phyloP scores from a whole-genome alignment of 441 rosid genomes.

The Jatropha podagrica region DNA sequence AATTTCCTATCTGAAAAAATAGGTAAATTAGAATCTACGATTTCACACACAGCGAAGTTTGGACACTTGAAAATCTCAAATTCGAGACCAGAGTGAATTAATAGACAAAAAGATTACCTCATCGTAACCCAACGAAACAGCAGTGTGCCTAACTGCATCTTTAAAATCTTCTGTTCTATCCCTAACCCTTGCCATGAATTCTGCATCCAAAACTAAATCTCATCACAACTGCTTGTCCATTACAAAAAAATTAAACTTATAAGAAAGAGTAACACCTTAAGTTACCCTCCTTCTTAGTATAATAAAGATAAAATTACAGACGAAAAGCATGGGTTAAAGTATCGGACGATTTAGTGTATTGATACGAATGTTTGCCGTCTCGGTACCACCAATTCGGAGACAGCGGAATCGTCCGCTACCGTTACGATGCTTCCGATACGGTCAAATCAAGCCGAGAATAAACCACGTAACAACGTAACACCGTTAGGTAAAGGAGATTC shows the following conservation, averaged over 20 bases:
- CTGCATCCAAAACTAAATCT: slow-evolving; percentile 7
- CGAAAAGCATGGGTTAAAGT: no score
- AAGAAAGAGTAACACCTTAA: no score
- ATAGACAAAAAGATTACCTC: slow-evolving; percentile 49
- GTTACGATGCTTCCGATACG: no score
- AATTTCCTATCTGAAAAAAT: neutral
- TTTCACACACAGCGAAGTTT: neutral
- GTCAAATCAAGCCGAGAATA: no score
- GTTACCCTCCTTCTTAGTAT: no score
- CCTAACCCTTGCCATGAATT: slow-evolving; percentile 69
- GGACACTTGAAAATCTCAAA: neutral
- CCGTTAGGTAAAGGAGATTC: no score
- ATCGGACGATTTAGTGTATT: no score
- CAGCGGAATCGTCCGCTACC: no score
- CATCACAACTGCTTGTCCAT: slow-evolving; percentile 5
- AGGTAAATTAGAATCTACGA: neutral
- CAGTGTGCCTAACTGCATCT: slow-evolving; percentile 71
- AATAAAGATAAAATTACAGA: no score
- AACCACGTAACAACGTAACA: no score
- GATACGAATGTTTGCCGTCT: no score
- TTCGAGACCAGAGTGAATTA: neutral
- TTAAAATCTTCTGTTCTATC: slow-evolving; percentile 94
- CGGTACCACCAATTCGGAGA: no score
- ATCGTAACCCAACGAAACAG: slow-evolving; percentile 60
- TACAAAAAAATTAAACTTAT: neutral